A percentile compares a stretch with the other conserved stretches of the same genome.
phyloP scores from a whole-genome alignment of 2,329 filamentous ascomycete species.

The Venturia pyrina region DNA sequence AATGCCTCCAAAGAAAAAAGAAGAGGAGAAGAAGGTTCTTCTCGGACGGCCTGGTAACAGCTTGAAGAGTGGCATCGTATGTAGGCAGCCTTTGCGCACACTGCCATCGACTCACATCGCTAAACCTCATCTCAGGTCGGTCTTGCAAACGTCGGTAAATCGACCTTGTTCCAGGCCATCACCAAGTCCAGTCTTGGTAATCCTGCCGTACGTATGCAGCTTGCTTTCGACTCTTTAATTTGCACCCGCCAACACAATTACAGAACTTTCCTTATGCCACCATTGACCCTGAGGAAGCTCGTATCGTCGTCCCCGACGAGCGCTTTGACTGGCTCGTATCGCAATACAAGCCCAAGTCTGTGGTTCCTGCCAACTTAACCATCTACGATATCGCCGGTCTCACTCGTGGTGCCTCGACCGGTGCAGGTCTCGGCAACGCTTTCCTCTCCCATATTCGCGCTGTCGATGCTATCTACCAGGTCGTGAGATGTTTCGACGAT shows the following conservation, averaged over 20 bases:
- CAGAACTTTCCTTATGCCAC: slow-evolving; percentile 98
- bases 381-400: slow-evolving; percentile 98
- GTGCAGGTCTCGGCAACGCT: slow-evolving; percentile 92
- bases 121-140: slow-evolving; percentile 58
- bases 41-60: slow-evolving; percentile 95
- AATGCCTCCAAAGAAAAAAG: slow-evolving; percentile 94
- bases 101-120: slow-evolving; percentile 21
- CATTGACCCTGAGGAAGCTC: slow-evolving; percentile 96
- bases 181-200: slow-evolving; percentile 97
- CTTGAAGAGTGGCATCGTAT: slow-evolving; percentile 95
- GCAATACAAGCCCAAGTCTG: slow-evolving; percentile 96
- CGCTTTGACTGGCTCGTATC: slow-evolving; percentile 92
- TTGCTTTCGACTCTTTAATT: slow-evolving; percentile 14
- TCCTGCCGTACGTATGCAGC: slow-evolving; percentile 61
- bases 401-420: slow-evolving; percentile 89
- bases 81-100: slow-evolving; percentile 45
- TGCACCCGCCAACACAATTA: not conserved
- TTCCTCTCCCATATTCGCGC: slow-evolving; percentile 98
- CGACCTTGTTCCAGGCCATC: slow-evolving; percentile 98
- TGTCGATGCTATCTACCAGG: slow-evolving; percentile 95
- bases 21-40: slow-evolving; percentile 89
- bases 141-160: slow-evolving; percentile 98
- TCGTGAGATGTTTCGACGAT: slow-evolving; percentile 95
- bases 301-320: slow-evolving; percentile 91
- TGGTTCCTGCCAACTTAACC: slow-evolving; percentile 93